Conservation (phyloP, 495 filamentous ascomycete species). For the Coniosporium apollinis region DNA sequence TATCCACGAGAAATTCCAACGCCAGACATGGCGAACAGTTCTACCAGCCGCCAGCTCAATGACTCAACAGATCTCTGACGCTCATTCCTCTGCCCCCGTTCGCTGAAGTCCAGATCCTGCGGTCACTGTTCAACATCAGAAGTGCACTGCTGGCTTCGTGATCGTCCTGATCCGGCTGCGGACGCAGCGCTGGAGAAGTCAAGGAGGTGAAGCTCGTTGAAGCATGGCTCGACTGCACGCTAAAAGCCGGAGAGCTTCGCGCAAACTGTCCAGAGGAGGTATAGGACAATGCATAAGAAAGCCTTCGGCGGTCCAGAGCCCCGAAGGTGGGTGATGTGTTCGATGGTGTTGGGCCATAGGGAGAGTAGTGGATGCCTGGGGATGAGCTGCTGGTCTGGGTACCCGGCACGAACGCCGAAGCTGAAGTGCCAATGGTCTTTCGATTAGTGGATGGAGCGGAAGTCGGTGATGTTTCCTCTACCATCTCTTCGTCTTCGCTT, state of each 20-base stretch:
- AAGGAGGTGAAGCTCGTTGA: neutral
- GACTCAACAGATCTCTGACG: slow-evolving; percentile 18
- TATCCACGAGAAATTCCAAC: no score
- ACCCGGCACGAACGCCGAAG: slow-evolving; percentile 4
- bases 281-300: neutral
- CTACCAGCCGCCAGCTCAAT: slow-evolving; percentile 8
- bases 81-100: slow-evolving; percentile 11
- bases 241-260: no score
- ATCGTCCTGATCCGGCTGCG: slow-evolving; percentile 14
- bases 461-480: slow-evolving; percentile 10
- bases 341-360: slow-evolving; percentile 9
- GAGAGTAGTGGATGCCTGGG: slow-evolving; percentile 4
- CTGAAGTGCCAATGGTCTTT: slow-evolving; percentile 4
- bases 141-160: slow-evolving; percentile 22
- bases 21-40: no score
- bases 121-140: slow-evolving; percentile 23
- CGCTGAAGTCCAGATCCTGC: slow-evolving; percentile 15
- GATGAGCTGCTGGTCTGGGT: slow-evolving; percentile 3
- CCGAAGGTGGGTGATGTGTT: slow-evolving; percentile 8
- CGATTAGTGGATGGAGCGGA: slow-evolving; percentile 17
- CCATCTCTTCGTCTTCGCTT: slow-evolving; percentile 20
- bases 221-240: no score
- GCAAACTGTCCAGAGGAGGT: neutral
- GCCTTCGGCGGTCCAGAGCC: slow-evolving; percentile 6
- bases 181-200: neutral